Evolutionary conservation across 495 filamentous ascomycete genomes (phyloP).

Genomic region (Hypomontagnella submonticulosa): DNA sequence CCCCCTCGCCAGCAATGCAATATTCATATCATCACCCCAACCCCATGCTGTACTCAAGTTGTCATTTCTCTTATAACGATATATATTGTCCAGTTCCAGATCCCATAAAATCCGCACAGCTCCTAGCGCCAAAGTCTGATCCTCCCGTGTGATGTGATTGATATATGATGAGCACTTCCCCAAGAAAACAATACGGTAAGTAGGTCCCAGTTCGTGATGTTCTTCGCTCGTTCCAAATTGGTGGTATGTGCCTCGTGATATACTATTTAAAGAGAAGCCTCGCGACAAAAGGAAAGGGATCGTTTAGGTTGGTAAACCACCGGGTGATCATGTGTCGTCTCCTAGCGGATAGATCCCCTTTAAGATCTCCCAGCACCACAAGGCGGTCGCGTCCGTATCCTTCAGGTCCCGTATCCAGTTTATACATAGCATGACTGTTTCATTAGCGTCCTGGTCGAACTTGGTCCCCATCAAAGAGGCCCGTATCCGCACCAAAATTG

Average conservation of each 20-base stretch:
- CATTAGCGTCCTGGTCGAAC: constrained; percentile 59
- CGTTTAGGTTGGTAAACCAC: neutral
- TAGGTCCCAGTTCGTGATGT: constrained; percentile 2
- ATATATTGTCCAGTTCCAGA: too few species aligned
- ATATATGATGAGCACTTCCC: constrained; percentile 20
- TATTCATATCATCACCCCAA: neutral
- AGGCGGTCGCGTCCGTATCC: constrained; percentile 57
- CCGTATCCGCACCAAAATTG: constrained; percentile 59
- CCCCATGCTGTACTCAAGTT: constrained; percentile 1
- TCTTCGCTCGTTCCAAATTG: constrained; percentile 30
- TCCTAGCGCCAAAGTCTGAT: constrained; percentile 36
- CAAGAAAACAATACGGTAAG: constrained; percentile 3
- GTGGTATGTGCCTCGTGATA: constrained; percentile 11
- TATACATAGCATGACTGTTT: constrained; percentile 61
- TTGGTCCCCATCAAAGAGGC: constrained; percentile 54
- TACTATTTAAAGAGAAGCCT: neutral
- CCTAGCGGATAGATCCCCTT: constrained; percentile 57
- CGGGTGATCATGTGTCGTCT: constrained; percentile 43
- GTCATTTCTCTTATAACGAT: too few species aligned
- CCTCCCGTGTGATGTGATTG: constrained; percentile 24
- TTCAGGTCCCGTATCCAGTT: constrained; percentile 67
- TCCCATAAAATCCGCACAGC: constrained; percentile 24
- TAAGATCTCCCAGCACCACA: constrained; percentile 65
- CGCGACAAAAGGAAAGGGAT: constrained; percentile 2
- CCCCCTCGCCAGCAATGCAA: constrained; percentile 32